Percentiles rank a stretch among this genome's conserved stretches.
These are phyloP conservation scores for Fusarium oxysporum DNA, from an alignment of 2,329 filamentous ascomycete species.

Conservation along the genomic window DNA sequence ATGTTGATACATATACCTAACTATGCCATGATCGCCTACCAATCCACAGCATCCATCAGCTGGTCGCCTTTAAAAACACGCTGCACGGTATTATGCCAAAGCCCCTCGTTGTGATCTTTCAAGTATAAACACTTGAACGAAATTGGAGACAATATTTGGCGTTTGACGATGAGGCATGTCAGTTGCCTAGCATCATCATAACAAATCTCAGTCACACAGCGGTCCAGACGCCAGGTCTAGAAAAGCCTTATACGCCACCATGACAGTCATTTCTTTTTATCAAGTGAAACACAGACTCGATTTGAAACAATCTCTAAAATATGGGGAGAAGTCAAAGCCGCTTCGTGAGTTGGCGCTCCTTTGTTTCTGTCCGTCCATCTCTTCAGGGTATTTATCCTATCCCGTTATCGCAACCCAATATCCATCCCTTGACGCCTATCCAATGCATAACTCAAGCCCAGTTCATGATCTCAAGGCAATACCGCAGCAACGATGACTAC, in stretches of 20 bases:
- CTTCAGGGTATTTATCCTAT: constrained; percentile 37
- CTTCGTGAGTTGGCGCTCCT: constrained; percentile 5
- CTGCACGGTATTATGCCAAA: neutral
- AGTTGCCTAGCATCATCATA: constrained; percentile 18
- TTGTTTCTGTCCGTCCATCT: constrained; percentile 11
- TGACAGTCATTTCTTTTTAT: neutral
- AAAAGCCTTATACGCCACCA: constrained; percentile 8
- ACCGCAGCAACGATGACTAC: constrained; percentile 16
- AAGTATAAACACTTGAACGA: neutral
- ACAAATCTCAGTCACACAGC: neutral
- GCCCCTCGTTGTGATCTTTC: neutral
- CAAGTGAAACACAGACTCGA: constrained; percentile 11
- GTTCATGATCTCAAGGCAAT: constrained; percentile 2
- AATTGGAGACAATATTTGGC: neutral
- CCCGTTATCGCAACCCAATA: constrained; percentile 7
- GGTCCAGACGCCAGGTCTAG: constrained; percentile 2
- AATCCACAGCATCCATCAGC: neutral
- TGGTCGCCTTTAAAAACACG: neutral
- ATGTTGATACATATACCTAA: neutral
- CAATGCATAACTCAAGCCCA: constrained; percentile 17
- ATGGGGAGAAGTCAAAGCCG: constrained; percentile 1
- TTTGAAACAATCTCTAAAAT: constrained; percentile 14
- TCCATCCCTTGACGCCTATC: constrained; percentile 38
- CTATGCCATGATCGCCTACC: neutral
- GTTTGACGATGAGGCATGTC: neutral